A percentile compares a stretch with the other conserved stretches of the same genome.
phyloP scores from a whole-genome alignment of 768 basidiomycete species.

The Tulasnella sp. region DNA sequence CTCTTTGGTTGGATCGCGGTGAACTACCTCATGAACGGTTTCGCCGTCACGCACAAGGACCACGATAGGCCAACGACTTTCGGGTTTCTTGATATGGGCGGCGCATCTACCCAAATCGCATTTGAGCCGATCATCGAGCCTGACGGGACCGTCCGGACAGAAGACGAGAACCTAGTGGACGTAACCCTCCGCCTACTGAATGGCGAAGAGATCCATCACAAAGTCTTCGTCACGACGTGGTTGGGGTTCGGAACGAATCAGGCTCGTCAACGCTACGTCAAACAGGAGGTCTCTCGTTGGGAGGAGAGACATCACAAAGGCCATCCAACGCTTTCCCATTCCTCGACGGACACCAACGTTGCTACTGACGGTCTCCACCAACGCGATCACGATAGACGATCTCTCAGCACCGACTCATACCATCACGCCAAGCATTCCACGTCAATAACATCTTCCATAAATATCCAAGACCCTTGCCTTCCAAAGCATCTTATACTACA shows the following conservation, averaged over 20 bases:
- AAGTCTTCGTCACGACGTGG: constrained; percentile 97
- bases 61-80: constrained; percentile 62
- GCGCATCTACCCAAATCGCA: constrained; percentile 96
- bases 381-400: constrained; percentile 21
- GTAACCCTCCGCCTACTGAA: constrained; percentile 71
- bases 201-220: constrained; percentile 78
- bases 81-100: constrained; percentile 98
- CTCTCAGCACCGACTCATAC: no score
- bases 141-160: constrained; percentile 29
- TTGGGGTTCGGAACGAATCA: constrained; percentile 96
- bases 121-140: constrained; percentile 69
- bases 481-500: constrained; percentile 57
- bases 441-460: constrained; percentile 6
- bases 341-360: not conserved
- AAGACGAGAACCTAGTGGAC: constrained; percentile 52
- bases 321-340: not conserved
- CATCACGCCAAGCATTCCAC: constrained; percentile 13
- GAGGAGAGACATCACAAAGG: constrained; percentile 30
- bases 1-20: constrained; percentile 98
- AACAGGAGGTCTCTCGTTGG: constrained; percentile 47
- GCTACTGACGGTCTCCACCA: constrained; percentile 21
- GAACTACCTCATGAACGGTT: constrained; percentile 98
- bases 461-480: constrained; percentile 79
- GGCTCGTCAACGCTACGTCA: constrained; percentile 87
- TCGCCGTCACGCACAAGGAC: constrained; percentile 32